Percentiles rank a stretch among this genome's conserved stretches.
These are phyloP conservation scores for Sporisorium reilianum DNA, from an alignment of 1,284 basidiomycete genomes.

Conservation along the genomic window DNA sequence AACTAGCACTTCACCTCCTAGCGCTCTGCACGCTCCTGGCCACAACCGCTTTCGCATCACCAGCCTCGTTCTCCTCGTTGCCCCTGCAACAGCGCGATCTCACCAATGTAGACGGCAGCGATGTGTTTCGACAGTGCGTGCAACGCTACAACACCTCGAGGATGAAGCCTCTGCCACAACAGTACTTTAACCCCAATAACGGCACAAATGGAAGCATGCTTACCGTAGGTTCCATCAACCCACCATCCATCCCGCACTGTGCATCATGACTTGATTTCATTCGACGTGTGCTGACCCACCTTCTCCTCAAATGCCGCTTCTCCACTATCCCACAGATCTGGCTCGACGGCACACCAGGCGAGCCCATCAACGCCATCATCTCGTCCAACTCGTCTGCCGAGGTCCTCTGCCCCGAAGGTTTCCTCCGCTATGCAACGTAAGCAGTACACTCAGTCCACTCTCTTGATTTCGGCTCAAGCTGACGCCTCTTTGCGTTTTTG, in stretches of 20 bases:
- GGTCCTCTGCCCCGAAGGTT: conserved; percentile 62
- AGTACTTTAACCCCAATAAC: conserved; percentile 44
- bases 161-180: conserved; percentile 39
- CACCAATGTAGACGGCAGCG: conserved; percentile 28
- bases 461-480: not conserved
- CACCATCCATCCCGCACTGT: conserved; percentile 7
- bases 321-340: conserved; percentile 21
- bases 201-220: conserved; percentile 50
- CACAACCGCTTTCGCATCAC: not conserved
- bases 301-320: not conserved
- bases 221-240: conserved; percentile 29
- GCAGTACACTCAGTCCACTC: not conserved
- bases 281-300: conserved; percentile 10
- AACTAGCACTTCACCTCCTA: conserved; percentile 4
- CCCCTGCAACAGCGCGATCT: conserved; percentile 6
- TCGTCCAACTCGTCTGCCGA: conserved; percentile 54
- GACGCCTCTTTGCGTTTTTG: not conserved
- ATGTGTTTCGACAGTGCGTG: conserved; percentile 33
- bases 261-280: not conserved
- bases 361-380: conserved; percentile 67
- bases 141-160: conserved; percentile 45
- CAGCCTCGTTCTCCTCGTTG: conserved; percentile 26
- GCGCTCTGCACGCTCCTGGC: conserved; percentile 17
- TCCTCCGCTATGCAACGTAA: conserved; percentile 64
- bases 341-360: conserved; percentile 55